Base-by-base conservation (phyloP, 257 asterid species). In the Prunella vulgaris region DNA sequence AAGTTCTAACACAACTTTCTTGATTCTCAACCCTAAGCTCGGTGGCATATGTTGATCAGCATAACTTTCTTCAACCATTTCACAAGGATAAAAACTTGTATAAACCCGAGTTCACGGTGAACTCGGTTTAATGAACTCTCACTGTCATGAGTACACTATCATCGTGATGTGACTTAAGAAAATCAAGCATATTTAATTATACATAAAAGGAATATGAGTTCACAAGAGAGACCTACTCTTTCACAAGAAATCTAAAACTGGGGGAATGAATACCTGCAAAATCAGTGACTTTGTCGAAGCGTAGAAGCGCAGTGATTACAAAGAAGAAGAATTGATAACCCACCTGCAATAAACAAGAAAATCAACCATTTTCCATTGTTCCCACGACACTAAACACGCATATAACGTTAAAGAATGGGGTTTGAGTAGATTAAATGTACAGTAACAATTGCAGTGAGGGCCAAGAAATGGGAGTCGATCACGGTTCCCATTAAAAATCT, bases 251-350 rank as follows among this genome's bases (percentile, higher is more conserved):
- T 56, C 24, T 4, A 49, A 54, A 38, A 46, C 38, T 25, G 1
- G 73, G 63, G 63, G 64, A 15, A 60, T 13, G 63, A 33, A 10
- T 68, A 90, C 99, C 97, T 1, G 99, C 97, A 76, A 94, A 94
- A 80, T 94, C 99, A 10, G 99, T 94, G 74, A 94, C 89, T 80
- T 94, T 94, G 81, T 94, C 99, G 71, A 94, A 82, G 78, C 73
- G 86, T 37, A 94, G 79, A 68, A 94, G 92, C 27, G 97, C 97
- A 18, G 99, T 91, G 82, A 94, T 82, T 54, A 86, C 54, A 60
- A 94, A 94, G 91, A 94, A 94, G 54, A 78, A 15, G 0, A 91
- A 77, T 62, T 94, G 99, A 87, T 91, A 94, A 37, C 79, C 86
- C 83, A 90, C 93, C 99, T 94, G 81, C 86, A 78, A 84, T 74